Base-by-base conservation (phyloP, 2,329 filamentous ascomycete species). In the Colletotrichum trifolii region DNA sequence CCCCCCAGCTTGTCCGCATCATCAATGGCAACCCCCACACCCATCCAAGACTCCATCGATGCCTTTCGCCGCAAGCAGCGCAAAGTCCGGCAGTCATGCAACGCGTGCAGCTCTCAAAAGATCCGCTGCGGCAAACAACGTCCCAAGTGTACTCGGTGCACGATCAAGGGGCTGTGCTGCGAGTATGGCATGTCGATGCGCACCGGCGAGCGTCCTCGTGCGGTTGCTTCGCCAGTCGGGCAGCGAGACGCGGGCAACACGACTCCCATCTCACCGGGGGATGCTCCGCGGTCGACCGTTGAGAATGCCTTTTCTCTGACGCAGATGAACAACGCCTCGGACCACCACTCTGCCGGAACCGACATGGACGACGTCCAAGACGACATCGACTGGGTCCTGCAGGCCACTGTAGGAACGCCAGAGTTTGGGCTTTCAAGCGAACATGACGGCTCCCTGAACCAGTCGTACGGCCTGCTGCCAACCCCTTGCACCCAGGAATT, bases 121-220 rank as follows among this genome's bases (percentile, higher is more conserved):
- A 59, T 59, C 10, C 47, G 56, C 4, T 59, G 56, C 33, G 56
- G 56, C 34, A 59, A 59, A 46, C 56, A 59, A 6, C 47, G 46
- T 4, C 56, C 56, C 38, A 59, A 42, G 49, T 59, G 56, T n/a
- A 49, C 34, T 11, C 56, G 56, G 9, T 59, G 56, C 13, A 40
- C 49, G 17, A 10, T 33, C 4, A 59, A 59, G 47, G 56, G 47
- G 4, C 46, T 59, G 7, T 49, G 49, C 35, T 59, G 56, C 11
- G 56, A 49, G 15, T 59, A 59, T 15, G 49, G 56, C 33, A 59
- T 59, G 56, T 59, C 56, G 6, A 59, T 59, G 56, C 56, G 56
- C 3, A 59, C 56, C 6, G 56, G 56, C 10, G 56, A 59, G 39
- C 56, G 56, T 13, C 39, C 56, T 38, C 47, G 56, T 6, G 33